Percentiles rank a stretch among this genome's conserved stretches.
Conservation (phyloP, 2,329 filamentous ascomycete species). For the Nannizzia gypsea region DNA sequence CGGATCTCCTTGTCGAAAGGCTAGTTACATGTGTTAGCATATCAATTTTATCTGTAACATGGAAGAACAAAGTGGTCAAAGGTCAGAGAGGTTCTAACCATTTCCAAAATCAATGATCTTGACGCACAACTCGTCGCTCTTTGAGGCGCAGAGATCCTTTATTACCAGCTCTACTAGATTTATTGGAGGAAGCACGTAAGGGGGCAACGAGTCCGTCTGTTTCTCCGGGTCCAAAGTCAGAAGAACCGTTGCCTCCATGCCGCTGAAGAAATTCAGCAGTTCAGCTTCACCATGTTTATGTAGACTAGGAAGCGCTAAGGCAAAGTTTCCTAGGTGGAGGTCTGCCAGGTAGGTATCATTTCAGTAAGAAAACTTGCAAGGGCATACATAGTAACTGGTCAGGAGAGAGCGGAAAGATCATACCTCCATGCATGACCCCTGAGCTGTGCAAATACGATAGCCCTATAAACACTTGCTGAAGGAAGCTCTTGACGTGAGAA, state of each 20-base stretch:
- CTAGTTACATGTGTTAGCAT: background rate
- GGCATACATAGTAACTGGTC: background rate
- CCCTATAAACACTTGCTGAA: background rate
- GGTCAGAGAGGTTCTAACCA: conserved; percentile 4
- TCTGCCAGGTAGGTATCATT: background rate
- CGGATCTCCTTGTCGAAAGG: background rate
- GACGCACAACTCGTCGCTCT: conserved; percentile 2
- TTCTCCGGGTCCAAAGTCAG: conserved; percentile 5
- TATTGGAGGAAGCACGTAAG: conserved; percentile 7
- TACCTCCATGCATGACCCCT: conserved; percentile 12
- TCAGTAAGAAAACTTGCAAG: background rate
- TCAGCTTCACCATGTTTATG: conserved; percentile 3
- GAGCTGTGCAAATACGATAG: conserved; percentile 7
- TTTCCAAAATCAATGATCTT: conserved; percentile 8
- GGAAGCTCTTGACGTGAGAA: background rate
- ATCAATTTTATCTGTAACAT: background rate
- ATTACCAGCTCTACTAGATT: background rate
- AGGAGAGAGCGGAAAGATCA: background rate
- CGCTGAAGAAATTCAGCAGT: background rate
- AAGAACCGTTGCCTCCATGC: conserved; percentile 3
- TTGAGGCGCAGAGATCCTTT: background rate
- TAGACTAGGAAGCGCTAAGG: conserved; percentile 1
- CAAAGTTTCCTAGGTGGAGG: conserved; percentile 5
- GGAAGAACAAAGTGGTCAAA: background rate
- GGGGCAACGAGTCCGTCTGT: conserved; percentile 4